These are phyloP conservation scores for Meripilus lineatus DNA, from an alignment of 1,284 basidiomycete genomes.

Conservation along the genomic window DNA sequence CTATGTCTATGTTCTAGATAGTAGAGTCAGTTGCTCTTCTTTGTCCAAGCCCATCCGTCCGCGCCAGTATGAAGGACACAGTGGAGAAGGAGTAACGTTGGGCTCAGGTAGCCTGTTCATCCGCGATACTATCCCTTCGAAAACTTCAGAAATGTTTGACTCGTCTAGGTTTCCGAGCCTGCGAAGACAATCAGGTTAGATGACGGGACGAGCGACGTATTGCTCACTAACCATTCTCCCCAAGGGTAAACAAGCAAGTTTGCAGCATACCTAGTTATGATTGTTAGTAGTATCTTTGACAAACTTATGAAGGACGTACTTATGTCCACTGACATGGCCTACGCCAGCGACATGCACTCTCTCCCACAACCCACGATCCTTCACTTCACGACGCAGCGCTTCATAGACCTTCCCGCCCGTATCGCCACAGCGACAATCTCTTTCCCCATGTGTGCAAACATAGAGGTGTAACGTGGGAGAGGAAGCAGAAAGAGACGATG, in stretches of 20 bases:
- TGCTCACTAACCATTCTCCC: constrained; percentile 62
- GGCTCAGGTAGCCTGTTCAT: constrained; percentile 21
- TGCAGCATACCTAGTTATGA: constrained; percentile 63
- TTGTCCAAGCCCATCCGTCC: constrained; percentile 71
- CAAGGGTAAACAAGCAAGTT: constrained; percentile 73
- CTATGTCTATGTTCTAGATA: constrained; percentile 1
- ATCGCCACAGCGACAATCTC: constrained; percentile 54
- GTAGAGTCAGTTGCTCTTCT: constrained; percentile 50
- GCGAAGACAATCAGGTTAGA: constrained; percentile 5
- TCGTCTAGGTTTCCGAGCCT: constrained; percentile 62
- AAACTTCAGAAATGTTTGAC: constrained; percentile 47
- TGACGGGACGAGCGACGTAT: neutral
- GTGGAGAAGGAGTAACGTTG: constrained; percentile 27
- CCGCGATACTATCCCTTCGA: constrained; percentile 43
- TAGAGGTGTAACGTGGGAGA: constrained; percentile 45
- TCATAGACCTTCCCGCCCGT: constrained; percentile 49
- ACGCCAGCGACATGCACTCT: constrained; percentile 51
- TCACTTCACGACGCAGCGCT: constrained; percentile 26
- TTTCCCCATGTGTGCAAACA: constrained; percentile 32
- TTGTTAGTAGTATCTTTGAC: neutral
- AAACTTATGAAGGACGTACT: constrained; percentile 38
- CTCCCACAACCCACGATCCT: constrained; percentile 15
- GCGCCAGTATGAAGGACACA: constrained; percentile 54
- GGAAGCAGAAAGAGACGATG: neutral
- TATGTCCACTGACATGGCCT: constrained; percentile 81